Conservation (phyloP, 441 rosid species). For the Populus hybrid region DNA sequence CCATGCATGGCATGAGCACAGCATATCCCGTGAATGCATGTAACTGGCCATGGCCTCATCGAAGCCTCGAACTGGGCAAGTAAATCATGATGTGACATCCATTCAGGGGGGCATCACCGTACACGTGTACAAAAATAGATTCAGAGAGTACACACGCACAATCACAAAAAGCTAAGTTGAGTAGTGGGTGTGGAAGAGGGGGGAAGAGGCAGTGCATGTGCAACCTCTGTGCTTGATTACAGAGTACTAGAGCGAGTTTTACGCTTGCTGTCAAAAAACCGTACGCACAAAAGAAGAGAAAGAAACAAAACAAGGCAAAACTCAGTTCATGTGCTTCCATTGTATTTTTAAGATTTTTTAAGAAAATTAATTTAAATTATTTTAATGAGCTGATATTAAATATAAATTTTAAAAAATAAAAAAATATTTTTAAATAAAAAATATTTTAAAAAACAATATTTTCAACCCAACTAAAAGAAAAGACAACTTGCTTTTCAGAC, state of each 20-base stretch:
- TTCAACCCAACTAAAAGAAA: too few relatives aligned
- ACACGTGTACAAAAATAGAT: slow-evolving; percentile 34
- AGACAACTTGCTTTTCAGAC: neutral
- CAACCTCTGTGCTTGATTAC: slow-evolving; percentile 20
- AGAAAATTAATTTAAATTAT: too few relatives aligned
- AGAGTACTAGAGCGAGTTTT: slow-evolving; percentile 13
- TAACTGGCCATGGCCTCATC: too few relatives aligned
- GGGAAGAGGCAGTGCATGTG: neutral
- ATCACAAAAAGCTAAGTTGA: slow-evolving; percentile 24
- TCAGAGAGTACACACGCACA: slow-evolving; percentile 28
- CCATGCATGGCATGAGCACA: too few relatives aligned
- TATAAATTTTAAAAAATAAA: too few relatives aligned
- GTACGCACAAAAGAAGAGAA: neutral
- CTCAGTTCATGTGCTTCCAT: neutral
- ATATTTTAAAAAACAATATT: too few relatives aligned
- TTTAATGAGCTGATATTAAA: too few relatives aligned
- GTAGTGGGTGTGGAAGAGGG: neutral
- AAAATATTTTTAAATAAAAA: too few relatives aligned
- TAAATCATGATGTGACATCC: too few relatives aligned
- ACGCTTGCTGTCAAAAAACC: slow-evolving; percentile 20
- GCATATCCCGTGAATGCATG: too few relatives aligned
- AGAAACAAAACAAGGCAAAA: neutral
- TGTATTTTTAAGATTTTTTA: too few relatives aligned
- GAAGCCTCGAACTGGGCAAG: too few relatives aligned
- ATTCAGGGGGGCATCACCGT: slow-evolving; percentile 30